phyloP scores from a whole-genome alignment of 1,139 yeast species.

The Diutina pseudorugosa region DNA sequence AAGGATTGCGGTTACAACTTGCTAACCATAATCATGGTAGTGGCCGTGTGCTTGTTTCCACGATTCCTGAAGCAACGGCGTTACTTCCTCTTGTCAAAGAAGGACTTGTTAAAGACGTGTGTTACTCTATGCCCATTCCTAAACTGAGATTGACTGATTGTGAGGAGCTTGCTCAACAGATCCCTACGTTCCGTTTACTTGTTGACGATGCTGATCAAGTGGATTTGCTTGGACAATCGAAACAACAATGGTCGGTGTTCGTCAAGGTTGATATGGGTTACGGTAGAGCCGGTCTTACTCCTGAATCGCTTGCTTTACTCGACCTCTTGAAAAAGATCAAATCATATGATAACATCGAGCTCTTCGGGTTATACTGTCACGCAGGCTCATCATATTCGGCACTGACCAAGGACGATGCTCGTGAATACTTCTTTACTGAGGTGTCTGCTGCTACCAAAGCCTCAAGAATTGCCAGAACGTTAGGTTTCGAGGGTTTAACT shows the following conservation, averaged over 20 bases:
- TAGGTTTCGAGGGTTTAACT: conserved; percentile 19
- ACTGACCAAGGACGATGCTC: conserved; percentile 34
- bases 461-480: conserved; percentile 14
- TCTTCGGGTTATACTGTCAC: conserved; percentile 67
- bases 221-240: conserved; percentile 27
- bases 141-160: conserved; percentile 40
- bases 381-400: conserved; percentile 67
- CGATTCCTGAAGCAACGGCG: conserved; percentile 55
- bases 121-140: conserved; percentile 60
- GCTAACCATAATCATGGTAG: conserved; percentile 11
- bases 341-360: conserved; percentile 17
- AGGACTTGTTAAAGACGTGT: conserved; percentile 43
- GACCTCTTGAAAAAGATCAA: conserved; percentile 12
- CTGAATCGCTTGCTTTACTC: conserved; percentile 17
- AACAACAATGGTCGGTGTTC: conserved; percentile 36
- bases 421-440: conserved; percentile 38
- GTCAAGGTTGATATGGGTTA: conserved; percentile 52
- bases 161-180: conserved; percentile 25
- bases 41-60: conserved; percentile 53
- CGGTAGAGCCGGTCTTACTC: conserved; percentile 47
- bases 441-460: conserved; percentile 45
- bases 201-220: conserved; percentile 51
- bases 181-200: conserved; percentile 41
- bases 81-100: conserved; percentile 30
- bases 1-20: conserved; percentile 21